Evolutionary conservation across 495 filamentous ascomycete species (phyloP).

Genomic region (Pyrenopolyporus hunteri): DNA sequence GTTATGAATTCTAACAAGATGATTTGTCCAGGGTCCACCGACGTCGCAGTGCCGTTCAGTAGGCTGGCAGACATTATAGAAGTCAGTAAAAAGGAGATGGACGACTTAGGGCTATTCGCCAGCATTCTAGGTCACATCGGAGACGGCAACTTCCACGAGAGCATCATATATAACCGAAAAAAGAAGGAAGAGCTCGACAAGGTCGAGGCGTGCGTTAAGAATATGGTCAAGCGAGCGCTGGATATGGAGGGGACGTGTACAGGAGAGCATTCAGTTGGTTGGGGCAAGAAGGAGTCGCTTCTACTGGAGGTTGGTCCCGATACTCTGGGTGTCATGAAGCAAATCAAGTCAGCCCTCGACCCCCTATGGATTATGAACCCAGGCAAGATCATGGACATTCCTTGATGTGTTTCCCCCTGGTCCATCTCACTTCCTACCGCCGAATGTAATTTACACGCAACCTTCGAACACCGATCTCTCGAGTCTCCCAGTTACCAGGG

Average conservation of each 20-base stretch:
- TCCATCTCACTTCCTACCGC: background rate
- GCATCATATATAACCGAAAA: slow-evolving; percentile 79
- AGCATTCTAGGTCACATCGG: slow-evolving; percentile 72
- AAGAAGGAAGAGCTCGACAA: slow-evolving; percentile 70
- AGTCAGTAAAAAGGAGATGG: slow-evolving; percentile 86
- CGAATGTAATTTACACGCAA: too few relatives aligned
- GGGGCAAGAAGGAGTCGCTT: slow-evolving; percentile 84
- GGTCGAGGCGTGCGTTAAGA: slow-evolving; percentile 79
- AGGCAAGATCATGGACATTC: slow-evolving; percentile 82
- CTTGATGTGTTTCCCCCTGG: slow-evolving; percentile 16
- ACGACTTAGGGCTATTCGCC: slow-evolving; percentile 82
- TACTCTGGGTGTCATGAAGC: slow-evolving; percentile 84
- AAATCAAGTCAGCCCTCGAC: slow-evolving; percentile 83
- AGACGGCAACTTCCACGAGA: slow-evolving; percentile 90
- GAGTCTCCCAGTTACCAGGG: too few relatives aligned
- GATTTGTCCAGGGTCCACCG: slow-evolving; percentile 64
- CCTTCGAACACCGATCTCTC: too few relatives aligned
- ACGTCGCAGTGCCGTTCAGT: slow-evolving; percentile 89
- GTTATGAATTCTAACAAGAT: background rate
- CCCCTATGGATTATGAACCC: slow-evolving; percentile 92
- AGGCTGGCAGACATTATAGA: slow-evolving; percentile 89
- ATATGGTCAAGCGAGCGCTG: slow-evolving; percentile 85
- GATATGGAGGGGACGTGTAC: slow-evolving; percentile 96
- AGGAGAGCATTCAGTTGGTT: slow-evolving; percentile 86
- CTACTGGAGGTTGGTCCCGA: slow-evolving; percentile 81